Conservation (phyloP, 176 grass and related monocot species). For the Cymbopogon citratus region DNA sequence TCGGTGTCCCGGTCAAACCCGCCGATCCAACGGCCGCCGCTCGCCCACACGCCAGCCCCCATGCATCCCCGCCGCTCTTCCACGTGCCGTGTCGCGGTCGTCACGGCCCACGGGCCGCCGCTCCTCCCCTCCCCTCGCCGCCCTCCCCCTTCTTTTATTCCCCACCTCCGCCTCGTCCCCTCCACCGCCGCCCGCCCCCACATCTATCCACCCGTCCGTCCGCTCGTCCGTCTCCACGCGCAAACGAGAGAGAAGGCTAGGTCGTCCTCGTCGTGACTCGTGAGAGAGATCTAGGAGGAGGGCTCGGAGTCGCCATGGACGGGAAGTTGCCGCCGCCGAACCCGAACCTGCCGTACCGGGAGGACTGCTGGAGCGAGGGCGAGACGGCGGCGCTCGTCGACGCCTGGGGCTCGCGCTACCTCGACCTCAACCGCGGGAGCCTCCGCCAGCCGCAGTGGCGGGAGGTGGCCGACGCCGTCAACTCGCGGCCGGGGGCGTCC, state of each 20-base stretch:
- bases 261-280: not conserved
- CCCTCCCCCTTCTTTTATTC: conserved; percentile 40
- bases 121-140: conserved; percentile 32
- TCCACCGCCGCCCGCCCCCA: conserved; percentile 9
- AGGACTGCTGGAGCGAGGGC: conserved; percentile 99
- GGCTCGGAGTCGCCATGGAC: conserved; percentile 14
- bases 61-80: conserved; percentile 33
- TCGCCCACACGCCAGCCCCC: conserved; percentile 18
- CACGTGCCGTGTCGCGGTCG: conserved; percentile 46
- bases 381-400: conserved; percentile 90
- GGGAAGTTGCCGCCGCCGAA: conserved; percentile 69
- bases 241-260: conserved; percentile 2
- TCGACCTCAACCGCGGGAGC: conserved; percentile 88
- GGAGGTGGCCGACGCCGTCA: conserved; percentile 90
- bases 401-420: conserved; percentile 83
- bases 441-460: conserved; percentile 98
- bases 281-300: conserved; percentile 25
- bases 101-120: conserved; percentile 51
- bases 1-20: conserved; percentile 27
- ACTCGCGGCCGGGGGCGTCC: conserved; percentile 61
- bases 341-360: conserved; percentile 82
- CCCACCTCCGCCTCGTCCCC: conserved; percentile 21
- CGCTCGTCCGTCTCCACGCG: conserved; percentile 10
- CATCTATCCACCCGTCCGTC: conserved; percentile 24
- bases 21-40: conserved; percentile 80